These are phyloP conservation scores for Metarhizium rileyi DNA, from an alignment of 2,329 filamentous ascomycete genomes.

Conservation along the genomic window DNA sequence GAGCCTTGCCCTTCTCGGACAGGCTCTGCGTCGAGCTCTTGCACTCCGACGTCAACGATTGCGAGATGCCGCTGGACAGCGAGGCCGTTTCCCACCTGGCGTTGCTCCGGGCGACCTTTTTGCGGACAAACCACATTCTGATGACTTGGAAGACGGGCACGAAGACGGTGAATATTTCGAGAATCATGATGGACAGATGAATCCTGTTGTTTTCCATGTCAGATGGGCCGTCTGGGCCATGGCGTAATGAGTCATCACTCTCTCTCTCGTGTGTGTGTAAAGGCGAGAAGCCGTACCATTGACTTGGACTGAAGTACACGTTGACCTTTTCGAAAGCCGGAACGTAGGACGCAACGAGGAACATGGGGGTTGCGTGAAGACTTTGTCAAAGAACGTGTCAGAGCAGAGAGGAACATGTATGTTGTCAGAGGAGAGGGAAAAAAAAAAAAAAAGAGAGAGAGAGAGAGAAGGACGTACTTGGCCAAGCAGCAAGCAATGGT, in stretches of 20 bases:
- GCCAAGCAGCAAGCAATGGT: slow-evolving; percentile 41
- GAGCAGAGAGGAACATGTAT: too few relatives aligned
- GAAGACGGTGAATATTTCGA: slow-evolving; percentile 52
- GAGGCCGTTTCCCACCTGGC: slow-evolving; percentile 10
- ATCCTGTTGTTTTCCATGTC: too few relatives aligned
- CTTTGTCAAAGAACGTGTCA: slow-evolving; percentile 20
- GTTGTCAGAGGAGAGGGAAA: too few relatives aligned
- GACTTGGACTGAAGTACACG: slow-evolving; percentile 42
- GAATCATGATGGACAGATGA: slow-evolving; percentile 46
- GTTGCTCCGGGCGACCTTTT: slow-evolving; percentile 14
- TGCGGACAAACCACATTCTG: slow-evolving; percentile 24
- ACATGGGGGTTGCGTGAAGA: slow-evolving; percentile 54
- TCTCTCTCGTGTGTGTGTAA: too few relatives aligned
- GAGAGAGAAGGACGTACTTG: slow-evolving; percentile 20
- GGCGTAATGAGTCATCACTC: too few relatives aligned
- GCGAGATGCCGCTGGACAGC: neutral
- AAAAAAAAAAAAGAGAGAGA: too few relatives aligned
- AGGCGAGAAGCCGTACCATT: slow-evolving; percentile 39
- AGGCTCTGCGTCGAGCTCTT: slow-evolving; percentile 7
- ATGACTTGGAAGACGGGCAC: slow-evolving; percentile 49
- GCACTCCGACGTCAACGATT: slow-evolving; percentile 6
- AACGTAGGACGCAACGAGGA: slow-evolving; percentile 45
- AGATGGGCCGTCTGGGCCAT: too few relatives aligned
- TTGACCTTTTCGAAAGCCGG: slow-evolving; percentile 40
- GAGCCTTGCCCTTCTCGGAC: slow-evolving; percentile 3